phyloP scores from a whole-genome alignment of 2,329 filamentous ascomycete species.

The Myotisia sp. region DNA sequence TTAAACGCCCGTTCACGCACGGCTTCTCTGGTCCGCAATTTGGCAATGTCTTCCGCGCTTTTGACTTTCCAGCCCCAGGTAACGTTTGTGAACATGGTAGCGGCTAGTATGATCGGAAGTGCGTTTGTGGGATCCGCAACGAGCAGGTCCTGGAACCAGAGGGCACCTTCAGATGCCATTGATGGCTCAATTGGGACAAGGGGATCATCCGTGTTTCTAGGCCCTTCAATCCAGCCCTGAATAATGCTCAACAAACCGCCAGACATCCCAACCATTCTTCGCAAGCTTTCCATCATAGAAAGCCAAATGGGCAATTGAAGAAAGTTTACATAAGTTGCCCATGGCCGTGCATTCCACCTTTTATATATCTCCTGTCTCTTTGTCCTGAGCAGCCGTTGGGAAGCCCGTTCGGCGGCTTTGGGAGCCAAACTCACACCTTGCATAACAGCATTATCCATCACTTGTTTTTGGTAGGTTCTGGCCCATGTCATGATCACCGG shows the following conservation, averaged over 20 bases:
- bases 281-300: conserved; percentile 33
- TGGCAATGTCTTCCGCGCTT: conserved; percentile 10
- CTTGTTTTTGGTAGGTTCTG: conserved; percentile 1
- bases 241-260: conserved; percentile 30
- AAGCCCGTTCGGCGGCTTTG: conserved; percentile 6
- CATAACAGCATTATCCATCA: not conserved
- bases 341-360: conserved; percentile 22
- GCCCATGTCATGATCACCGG: conserved; percentile 31
- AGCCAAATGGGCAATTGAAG: conserved; percentile 36
- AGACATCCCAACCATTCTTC: conserved; percentile 33
- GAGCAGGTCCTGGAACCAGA: conserved; percentile 48
- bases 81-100: conserved; percentile 37
- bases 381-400: conserved; percentile 16
- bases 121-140: conserved; percentile 37
- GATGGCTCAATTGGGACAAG: conserved; percentile 31
- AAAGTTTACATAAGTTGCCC: conserved; percentile 21
- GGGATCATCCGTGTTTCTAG: conserved; percentile 6
- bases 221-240: conserved; percentile 14
- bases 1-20: conserved; percentile 13
- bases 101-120: conserved; percentile 37
- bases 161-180: conserved; percentile 41
- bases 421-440: conserved; percentile 9
- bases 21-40: conserved; percentile 4
- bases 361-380: conserved; percentile 19
- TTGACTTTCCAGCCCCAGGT: conserved; percentile 17